Percentiles rank a stretch among this genome's conserved stretches.
Evolutionary conservation across 257 asterid species (phyloP).

Genomic region (Gentiana straminea): DNA sequence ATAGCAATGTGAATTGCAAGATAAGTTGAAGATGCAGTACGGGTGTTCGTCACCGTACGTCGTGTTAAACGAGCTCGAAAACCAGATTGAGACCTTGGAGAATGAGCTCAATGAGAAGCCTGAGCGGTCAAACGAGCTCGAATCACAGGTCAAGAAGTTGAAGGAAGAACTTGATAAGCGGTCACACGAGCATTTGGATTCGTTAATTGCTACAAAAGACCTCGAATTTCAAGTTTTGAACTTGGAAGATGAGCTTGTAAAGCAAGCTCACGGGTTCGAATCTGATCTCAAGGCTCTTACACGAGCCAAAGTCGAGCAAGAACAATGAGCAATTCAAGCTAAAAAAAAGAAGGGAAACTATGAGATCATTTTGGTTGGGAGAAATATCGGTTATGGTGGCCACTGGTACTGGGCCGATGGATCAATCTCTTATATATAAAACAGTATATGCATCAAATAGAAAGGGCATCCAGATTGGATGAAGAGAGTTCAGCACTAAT

Average conservation of each 20-base stretch:
- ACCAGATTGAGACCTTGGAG: no score
- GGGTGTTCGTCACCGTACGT: no score
- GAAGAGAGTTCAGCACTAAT: conserved; percentile 63
- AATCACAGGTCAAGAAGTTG: no score
- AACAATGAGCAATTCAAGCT: conserved; percentile 79
- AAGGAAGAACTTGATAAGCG: no score
- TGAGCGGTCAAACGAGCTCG: conserved; percentile 11
- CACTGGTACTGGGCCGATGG: conserved; percentile 88
- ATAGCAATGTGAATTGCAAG: no score
- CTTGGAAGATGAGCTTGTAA: conserved; percentile 79
- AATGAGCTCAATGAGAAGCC: no score
- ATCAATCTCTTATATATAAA: conserved; percentile 61
- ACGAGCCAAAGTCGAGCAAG: conserved; percentile 73
- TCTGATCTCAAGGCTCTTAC: conserved; percentile 57
- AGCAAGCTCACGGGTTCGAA: conserved; percentile 63
- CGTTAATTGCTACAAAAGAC: no score
- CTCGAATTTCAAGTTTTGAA: no score
- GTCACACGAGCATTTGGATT: no score
- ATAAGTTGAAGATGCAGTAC: no score
- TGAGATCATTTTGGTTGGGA: conserved; percentile 69
- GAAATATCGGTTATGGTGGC: conserved; percentile 66
- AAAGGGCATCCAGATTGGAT: conserved; percentile 91
- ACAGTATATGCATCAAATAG: conserved; percentile 88
- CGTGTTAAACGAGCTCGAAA: no score
- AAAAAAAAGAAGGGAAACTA: conserved; percentile 81